These are phyloP conservation scores for Botrytis squamosa DNA, from an alignment of 2,329 filamentous ascomycete species.

Conservation along the genomic window DNA sequence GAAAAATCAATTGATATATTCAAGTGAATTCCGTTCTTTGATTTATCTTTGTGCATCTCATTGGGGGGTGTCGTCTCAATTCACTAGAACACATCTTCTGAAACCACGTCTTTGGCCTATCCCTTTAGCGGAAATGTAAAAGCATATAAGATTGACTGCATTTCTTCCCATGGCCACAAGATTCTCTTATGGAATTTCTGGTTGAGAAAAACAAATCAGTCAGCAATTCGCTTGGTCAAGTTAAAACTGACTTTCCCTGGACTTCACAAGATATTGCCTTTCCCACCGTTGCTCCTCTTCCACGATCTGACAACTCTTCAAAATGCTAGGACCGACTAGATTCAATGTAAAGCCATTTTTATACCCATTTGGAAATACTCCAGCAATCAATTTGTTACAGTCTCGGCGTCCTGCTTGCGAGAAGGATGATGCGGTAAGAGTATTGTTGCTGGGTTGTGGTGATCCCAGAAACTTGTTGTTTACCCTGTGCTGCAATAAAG, in stretches of 20 bases:
- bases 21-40: not conserved
- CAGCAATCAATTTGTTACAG: constrained; percentile 22
- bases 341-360: constrained; percentile 8
- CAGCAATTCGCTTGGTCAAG: not conserved
- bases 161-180: not conserved
- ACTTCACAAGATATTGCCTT: not conserved
- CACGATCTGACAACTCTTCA: not conserved
- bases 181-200: not conserved
- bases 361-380: constrained; percentile 24
- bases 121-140: not conserved
- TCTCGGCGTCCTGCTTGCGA: constrained; percentile 1
- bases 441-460: constrained; percentile 25
- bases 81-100: not conserved
- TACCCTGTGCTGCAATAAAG: constrained; percentile 17
- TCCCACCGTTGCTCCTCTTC: no score
- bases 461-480: constrained; percentile 25
- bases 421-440: not conserved
- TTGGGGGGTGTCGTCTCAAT: not conserved
- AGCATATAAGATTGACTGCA: not conserved
- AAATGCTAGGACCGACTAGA: constrained; percentile 7
- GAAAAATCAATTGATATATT: not conserved
- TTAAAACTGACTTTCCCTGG: not conserved
- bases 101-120: not conserved
- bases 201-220: not conserved
- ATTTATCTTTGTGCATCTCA: not conserved